Evolutionary conservation across 768 basidiomycete genomes (phyloP).

Genomic region (Leucocoprinus leucothites): DNA sequence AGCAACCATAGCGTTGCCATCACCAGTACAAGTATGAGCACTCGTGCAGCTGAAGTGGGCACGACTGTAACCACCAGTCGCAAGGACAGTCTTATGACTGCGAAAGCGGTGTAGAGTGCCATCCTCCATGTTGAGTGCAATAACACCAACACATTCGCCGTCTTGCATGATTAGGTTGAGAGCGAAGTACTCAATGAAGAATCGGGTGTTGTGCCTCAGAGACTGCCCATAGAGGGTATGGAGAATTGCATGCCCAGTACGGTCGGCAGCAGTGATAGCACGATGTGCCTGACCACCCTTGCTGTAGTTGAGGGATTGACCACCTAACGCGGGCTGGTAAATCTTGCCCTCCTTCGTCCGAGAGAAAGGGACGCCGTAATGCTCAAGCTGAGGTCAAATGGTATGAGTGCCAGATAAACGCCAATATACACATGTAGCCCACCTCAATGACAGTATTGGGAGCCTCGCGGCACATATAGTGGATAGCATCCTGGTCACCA

Average conservation of each 20-base stretch:
- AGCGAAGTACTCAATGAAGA: slow-evolving; percentile 99
- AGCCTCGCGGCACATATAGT: slow-evolving; percentile 99
- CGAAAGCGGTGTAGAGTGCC: slow-evolving; percentile 99
- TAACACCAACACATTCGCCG: slow-evolving; percentile 98
- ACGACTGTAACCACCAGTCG: slow-evolving; percentile 97
- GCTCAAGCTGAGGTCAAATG: slow-evolving; percentile 70
- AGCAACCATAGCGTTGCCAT: slow-evolving; percentile 98
- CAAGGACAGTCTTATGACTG: slow-evolving; percentile 96
- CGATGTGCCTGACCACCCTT: slow-evolving; percentile 99
- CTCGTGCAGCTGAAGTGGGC: slow-evolving; percentile 98
- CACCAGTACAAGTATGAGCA: slow-evolving; percentile 98
- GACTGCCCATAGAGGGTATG: slow-evolving; percentile 99
- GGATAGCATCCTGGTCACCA: slow-evolving; percentile 99
- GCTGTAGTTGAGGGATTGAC: slow-evolving; percentile 93
- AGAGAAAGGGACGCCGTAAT: slow-evolving; percentile 98
- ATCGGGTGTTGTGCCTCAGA: slow-evolving; percentile 97
- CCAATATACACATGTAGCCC: slow-evolving; percentile 14
- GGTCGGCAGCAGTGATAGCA: slow-evolving; percentile 97
- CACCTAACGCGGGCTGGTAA: slow-evolving; percentile 98
- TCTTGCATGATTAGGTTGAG: slow-evolving; percentile 98
- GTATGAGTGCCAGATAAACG: slow-evolving; percentile 5
- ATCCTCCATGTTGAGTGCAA: slow-evolving; percentile 99
- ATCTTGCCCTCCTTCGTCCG: slow-evolving; percentile 99
- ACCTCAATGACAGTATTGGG: slow-evolving; percentile 93
- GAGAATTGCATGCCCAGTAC: slow-evolving; percentile 96